These are phyloP conservation scores for Beta corolliflora DNA, from an alignment of 179 eudicot genomes.

Conservation along the genomic window DNA sequence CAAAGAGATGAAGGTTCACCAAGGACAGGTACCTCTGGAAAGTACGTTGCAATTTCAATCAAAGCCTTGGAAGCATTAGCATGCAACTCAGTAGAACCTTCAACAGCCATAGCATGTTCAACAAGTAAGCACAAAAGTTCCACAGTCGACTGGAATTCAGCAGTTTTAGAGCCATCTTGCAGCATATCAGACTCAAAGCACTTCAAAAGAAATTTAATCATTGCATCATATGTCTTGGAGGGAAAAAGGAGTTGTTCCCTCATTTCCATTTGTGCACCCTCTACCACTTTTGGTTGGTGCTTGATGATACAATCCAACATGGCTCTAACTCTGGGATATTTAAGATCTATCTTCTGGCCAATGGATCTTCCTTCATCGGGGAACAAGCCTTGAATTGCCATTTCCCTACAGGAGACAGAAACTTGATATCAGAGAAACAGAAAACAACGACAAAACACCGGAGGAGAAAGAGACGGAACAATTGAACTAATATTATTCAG, in stretches of 20 bases:
- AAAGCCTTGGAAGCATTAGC: constrained; percentile 79
- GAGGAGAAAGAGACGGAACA: constrained; percentile 1
- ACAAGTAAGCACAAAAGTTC: constrained; percentile 68
- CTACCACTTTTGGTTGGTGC: constrained; percentile 66
- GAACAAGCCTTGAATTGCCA: constrained; percentile 83
- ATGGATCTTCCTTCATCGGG: constrained; percentile 68
- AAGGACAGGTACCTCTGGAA: constrained; percentile 62
- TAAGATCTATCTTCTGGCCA: constrained; percentile 39
- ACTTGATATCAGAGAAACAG: constrained; percentile 7
- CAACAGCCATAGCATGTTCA: constrained; percentile 91
- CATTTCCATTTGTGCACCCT: constrained; percentile 47
- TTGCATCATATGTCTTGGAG: constrained; percentile 68
- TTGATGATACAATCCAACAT: constrained; percentile 69
- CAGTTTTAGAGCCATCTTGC: constrained; percentile 35
- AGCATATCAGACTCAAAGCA: constrained; percentile 74
- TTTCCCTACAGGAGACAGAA: constrained; percentile 58
- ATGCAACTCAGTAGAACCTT: constrained; percentile 92
- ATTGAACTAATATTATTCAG: neutral
- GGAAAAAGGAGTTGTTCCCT: constrained; percentile 78
- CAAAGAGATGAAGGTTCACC: neutral
- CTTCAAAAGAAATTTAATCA: constrained; percentile 80
- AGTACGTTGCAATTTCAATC: constrained; percentile 63
- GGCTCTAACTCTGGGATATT: constrained; percentile 70
- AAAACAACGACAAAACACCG: constrained; percentile 5
- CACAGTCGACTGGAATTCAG: constrained; percentile 50